A percentile compares a stretch with the other conserved stretches of the same genome.
These are phyloP conservation scores for Mycena capillaripes DNA, from an alignment of 768 basidiomycete genomes.

Conservation along the genomic window DNA sequence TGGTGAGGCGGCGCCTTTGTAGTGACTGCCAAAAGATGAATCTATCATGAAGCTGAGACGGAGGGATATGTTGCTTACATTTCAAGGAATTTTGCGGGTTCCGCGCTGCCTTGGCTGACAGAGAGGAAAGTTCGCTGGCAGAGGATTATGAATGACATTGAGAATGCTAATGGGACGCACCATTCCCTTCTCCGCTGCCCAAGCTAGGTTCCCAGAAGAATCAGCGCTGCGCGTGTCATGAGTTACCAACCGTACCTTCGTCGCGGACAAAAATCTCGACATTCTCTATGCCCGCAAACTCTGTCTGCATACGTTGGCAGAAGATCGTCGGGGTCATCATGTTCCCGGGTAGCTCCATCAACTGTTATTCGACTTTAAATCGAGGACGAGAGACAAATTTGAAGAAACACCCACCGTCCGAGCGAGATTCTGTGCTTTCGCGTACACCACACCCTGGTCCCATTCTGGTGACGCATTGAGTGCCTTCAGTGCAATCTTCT, in stretches of 20 bases:
- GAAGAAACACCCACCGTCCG: conserved; percentile 68
- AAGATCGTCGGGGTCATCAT: conserved; percentile 91
- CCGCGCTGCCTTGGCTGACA: conserved; percentile 84
- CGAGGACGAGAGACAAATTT: neutral
- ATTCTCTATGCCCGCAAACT: conserved; percentile 75
- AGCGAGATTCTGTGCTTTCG: conserved; percentile 84
- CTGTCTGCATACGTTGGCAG: conserved; percentile 75
- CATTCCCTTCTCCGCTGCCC: conserved; percentile 91
- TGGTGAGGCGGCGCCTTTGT: conserved; percentile 77
- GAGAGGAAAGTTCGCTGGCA: conserved; percentile 85
- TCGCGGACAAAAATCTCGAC: conserved; percentile 81
- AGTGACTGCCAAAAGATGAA: conserved; percentile 64
- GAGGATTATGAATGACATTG: neutral
- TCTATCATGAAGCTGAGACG: neutral
- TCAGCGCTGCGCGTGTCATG: conserved; percentile 16
- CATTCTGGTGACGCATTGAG: conserved; percentile 68
- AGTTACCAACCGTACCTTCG: conserved; percentile 63
- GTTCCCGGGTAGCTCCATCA: conserved; percentile 90
- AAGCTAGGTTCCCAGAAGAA: conserved; percentile 60
- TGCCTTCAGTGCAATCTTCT: conserved; percentile 64
- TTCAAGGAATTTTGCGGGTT: conserved; percentile 91
- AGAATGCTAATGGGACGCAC: conserved; percentile 48
- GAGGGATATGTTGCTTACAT: conserved; percentile 61
- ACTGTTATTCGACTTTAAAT: conserved; percentile 51
- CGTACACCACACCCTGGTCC: conserved; percentile 82